phyloP scores from a whole-genome alignment of 345 rosid species.

The Lepidium didymum region DNA sequence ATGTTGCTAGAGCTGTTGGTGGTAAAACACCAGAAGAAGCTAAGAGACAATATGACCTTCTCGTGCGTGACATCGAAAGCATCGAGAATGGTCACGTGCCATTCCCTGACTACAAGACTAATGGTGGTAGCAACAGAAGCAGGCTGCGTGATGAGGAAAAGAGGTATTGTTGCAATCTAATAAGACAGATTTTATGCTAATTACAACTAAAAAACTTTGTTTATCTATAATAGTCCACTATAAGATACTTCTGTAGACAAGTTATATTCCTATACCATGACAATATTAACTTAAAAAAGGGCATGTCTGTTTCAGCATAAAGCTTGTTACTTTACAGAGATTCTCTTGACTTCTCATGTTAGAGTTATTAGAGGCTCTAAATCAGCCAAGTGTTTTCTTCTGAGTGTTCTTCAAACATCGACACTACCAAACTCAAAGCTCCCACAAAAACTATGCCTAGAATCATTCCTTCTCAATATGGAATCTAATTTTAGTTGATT shows the following conservation, averaged over 20 bases:
- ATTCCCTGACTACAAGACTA: conserved; percentile 62
- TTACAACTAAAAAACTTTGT: conserved; percentile 1
- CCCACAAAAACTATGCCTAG: background rate
- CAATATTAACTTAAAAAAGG: conserved; percentile 2
- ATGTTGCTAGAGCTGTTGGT: conserved; percentile 86
- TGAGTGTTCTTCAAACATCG: conserved; percentile 10
- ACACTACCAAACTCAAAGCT: conserved; percentile 2
- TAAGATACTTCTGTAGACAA: conserved; percentile 11
- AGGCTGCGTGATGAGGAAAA: conserved; percentile 31
- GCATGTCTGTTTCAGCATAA: conserved; percentile 19
- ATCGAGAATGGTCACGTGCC: conserved; percentile 87
- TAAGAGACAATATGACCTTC: conserved; percentile 68
- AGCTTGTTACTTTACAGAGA: conserved; percentile 28
- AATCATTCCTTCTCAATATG: conserved; percentile 7
- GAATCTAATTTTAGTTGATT: background rate
- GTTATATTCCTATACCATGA: conserved; percentile 7
- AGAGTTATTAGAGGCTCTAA: conserved; percentile 16
- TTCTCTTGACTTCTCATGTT: conserved; percentile 21
- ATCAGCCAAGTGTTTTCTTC: conserved; percentile 21
- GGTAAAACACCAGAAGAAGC: conserved; percentile 85
- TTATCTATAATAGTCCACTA: conserved; percentile 1
- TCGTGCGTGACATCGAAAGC: conserved; percentile 59
- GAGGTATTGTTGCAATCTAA: conserved; percentile 24
- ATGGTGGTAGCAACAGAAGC: conserved; percentile 30
- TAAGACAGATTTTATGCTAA: background rate